Evolutionary conservation across 2,329 filamentous ascomycete species (phyloP).

Genomic region (Sarocladiaceae sp.): DNA sequence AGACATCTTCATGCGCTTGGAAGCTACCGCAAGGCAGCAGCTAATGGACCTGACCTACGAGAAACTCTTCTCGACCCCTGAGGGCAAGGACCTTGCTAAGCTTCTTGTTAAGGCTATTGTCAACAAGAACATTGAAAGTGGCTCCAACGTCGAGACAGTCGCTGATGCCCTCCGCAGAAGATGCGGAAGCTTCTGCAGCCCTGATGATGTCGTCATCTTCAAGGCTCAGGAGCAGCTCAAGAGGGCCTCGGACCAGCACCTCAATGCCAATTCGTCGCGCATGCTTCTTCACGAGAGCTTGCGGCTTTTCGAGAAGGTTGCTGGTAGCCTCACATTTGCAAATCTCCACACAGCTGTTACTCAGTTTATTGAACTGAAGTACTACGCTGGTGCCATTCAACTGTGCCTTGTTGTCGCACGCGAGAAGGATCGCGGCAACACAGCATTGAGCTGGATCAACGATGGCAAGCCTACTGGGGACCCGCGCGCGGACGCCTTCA

Average conservation of each 20-base stretch:
- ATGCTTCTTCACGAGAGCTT: slow-evolving; percentile 84
- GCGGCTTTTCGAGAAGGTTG: slow-evolving; percentile 83
- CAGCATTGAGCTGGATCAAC: slow-evolving; percentile 79
- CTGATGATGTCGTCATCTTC: slow-evolving; percentile 96
- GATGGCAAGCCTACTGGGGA: slow-evolving; percentile 63
- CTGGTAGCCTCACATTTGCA: slow-evolving; percentile 72
- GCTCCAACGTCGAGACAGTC: slow-evolving; percentile 95
- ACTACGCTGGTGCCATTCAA: slow-evolving; percentile 91
- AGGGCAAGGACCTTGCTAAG: slow-evolving; percentile 86
- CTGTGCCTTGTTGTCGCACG: slow-evolving; percentile 79
- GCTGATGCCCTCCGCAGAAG: slow-evolving; percentile 88
- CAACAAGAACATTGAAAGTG: slow-evolving; percentile 94
- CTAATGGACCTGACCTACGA: slow-evolving; percentile 82
- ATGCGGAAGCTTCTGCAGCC: slow-evolving; percentile 95
- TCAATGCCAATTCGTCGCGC: slow-evolving; percentile 71
- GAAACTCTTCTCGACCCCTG: slow-evolving; percentile 72
- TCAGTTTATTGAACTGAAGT: slow-evolving; percentile 77
- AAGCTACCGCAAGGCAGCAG: slow-evolving; percentile 63
- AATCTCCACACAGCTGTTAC: slow-evolving; percentile 74
- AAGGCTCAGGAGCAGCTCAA: slow-evolving; percentile 95
- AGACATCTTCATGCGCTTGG: slow-evolving; percentile 77
- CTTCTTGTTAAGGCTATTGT: slow-evolving; percentile 96
- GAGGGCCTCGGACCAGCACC: slow-evolving; percentile 73
- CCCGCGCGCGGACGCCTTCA: slow-evolving; percentile 61
- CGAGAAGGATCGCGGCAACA: slow-evolving; percentile 82